phyloP scores from a whole-genome alignment of 495 filamentous ascomycete species.

The Trichoderma reesei region DNA sequence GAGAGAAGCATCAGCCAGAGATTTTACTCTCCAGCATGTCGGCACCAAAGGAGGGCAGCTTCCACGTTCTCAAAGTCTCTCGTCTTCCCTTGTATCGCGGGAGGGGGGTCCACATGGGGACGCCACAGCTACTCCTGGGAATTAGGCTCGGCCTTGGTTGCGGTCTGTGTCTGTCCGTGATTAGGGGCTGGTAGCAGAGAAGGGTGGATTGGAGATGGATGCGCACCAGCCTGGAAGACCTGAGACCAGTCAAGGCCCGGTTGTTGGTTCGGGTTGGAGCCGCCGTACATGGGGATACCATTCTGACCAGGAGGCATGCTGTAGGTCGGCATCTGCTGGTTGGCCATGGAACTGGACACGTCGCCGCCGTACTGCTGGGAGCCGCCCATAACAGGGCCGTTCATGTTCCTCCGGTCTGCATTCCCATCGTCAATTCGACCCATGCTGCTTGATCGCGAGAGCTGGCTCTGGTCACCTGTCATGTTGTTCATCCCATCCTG shows the following conservation, averaged over 20 bases:
- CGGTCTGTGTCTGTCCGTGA: slow-evolving; percentile 42
- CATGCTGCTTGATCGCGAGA: slow-evolving; percentile 50
- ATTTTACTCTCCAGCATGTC: no score
- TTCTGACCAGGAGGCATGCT: slow-evolving; percentile 43
- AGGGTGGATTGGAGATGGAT: slow-evolving; percentile 51
- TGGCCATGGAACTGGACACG: slow-evolving; percentile 43
- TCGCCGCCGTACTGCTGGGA: slow-evolving; percentile 41
- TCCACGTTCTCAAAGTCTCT: no score
- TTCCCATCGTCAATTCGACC: slow-evolving; percentile 42
- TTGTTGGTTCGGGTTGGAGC: slow-evolving; percentile 33
- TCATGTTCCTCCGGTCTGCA: slow-evolving; percentile 45
- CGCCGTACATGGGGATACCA: slow-evolving; percentile 42
- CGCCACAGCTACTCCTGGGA: slow-evolving; percentile 2
- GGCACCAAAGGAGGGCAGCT: no score
- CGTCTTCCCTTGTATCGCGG: no score
- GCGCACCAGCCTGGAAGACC: slow-evolving; percentile 61
- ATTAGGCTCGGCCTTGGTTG: slow-evolving; percentile 42
- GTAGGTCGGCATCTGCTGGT: slow-evolving; percentile 46
- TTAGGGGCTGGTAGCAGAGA: slow-evolving; percentile 42
- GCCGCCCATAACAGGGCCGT: slow-evolving; percentile 30
- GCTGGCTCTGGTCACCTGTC: slow-evolving; percentile 43
- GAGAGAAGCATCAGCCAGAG: no score
- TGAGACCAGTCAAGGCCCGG: slow-evolving; percentile 55
- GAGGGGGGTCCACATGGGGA: not conserved
- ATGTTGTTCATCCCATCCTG: slow-evolving; percentile 41